Evolutionary conservation across 345 rosid species (phyloP).

Genomic region (Hypericum perforatum): DNA sequence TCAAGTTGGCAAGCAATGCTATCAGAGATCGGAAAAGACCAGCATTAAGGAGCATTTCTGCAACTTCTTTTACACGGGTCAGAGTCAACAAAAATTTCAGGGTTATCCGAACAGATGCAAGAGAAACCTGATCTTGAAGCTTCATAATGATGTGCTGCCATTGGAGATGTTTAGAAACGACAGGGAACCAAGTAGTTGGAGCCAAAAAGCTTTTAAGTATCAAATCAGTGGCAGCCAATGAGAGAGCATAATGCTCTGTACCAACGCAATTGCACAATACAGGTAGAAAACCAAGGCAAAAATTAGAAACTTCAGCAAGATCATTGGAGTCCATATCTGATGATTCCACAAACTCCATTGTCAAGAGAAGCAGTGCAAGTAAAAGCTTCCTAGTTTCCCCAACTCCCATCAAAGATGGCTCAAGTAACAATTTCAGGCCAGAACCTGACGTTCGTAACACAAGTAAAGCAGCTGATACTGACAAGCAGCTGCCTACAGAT

Average conservation of each 20-base stretch:
- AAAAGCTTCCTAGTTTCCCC: slow-evolving; percentile 45
- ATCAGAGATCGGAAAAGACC: slow-evolving; percentile 60
- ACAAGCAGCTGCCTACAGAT: slow-evolving; percentile 29
- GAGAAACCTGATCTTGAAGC: slow-evolving; percentile 55
- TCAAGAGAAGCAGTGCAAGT: slow-evolving; percentile 49
- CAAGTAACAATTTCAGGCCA: slow-evolving; percentile 51
- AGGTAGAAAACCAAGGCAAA: slow-evolving; percentile 58
- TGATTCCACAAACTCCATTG: slow-evolving; percentile 27
- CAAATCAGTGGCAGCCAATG: slow-evolving; percentile 53
- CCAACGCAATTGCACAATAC: slow-evolving; percentile 55
- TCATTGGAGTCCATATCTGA: slow-evolving; percentile 37
- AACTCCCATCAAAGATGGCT: slow-evolving; percentile 32
- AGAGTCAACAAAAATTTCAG: slow-evolving; percentile 70
- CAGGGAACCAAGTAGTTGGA: slow-evolving; percentile 81
- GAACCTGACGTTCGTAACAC: slow-evolving; percentile 51
- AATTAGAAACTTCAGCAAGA: slow-evolving; percentile 52
- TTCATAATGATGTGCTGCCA: slow-evolving; percentile 43
- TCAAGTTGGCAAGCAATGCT: slow-evolving; percentile 44
- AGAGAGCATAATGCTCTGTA: slow-evolving; percentile 44
- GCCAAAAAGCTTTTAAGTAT: slow-evolving; percentile 48
- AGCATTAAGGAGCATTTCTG: slow-evolving; percentile 69
- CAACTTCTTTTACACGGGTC: slow-evolving; percentile 68
- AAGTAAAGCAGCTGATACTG: slow-evolving; percentile 36
- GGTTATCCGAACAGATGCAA: slow-evolving; percentile 35
- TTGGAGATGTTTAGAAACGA: slow-evolving; percentile 58